Base-by-base conservation (phyloP, 179 eudicot species). In the Sideroxylon spinosum region DNA sequence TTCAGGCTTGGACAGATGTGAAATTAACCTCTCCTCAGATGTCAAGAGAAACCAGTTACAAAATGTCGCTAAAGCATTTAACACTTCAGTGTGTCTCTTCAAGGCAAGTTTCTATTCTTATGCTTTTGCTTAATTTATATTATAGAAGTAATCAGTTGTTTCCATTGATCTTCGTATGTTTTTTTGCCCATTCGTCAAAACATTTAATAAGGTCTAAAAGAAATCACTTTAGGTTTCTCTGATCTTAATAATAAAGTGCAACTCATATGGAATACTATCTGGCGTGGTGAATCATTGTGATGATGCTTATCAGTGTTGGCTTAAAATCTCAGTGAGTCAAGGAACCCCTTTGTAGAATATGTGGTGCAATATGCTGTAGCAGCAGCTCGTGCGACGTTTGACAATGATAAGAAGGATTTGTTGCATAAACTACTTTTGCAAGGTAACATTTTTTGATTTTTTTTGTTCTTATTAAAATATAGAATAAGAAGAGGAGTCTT, bases 21-120 rank as follows among this genome's bases (percentile, higher is more conserved):
- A 96, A 94, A 86, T 85, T 96, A 77, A 91, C 97, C 65, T 91
- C 99, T 69, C 99, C 99, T 75, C 99, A 96, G 84, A 94, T 96
- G 90, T 86, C 85, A 72, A 91, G 99, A 84, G 97, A 94, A 86
- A 94, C 91, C 26, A 70, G 81, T 75, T 96, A 94, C 84, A 94
- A 96, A 84, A 20, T 94, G 88, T 92, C 97, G 10, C 67, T 91
- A 56, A 88, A 88, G 78, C 84, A 89, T 78, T 82, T 85, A 32
- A 86, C 83, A 67, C 90, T 93, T 23, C 94, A 94, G 80, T 79
- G 90, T 79, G 85, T 87, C 80, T 88, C 98, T 78, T 79, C 97
- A 79, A 91, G 97, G 99, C 82, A 86, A 89, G 93, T 75, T 61
- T 75, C 70, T 69, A 53, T 65, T 81, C 7, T 52, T 37, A 1